Conservation (phyloP, 495 filamentous ascomycete species). For the Cenococcum geophilum region DNA sequence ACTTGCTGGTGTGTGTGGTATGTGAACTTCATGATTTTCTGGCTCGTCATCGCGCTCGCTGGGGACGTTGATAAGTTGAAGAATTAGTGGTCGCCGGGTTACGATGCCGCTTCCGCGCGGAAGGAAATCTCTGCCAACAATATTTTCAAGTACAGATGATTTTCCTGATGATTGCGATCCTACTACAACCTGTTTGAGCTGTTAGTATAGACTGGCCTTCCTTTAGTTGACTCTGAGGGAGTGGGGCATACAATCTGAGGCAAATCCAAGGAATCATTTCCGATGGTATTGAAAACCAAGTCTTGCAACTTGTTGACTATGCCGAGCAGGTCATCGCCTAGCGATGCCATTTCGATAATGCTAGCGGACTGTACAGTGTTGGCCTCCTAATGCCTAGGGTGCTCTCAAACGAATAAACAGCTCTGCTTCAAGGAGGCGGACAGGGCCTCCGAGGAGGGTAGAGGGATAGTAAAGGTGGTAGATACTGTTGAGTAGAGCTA, state of each 20-base stretch:
- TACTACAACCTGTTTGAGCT: constrained; percentile 72
- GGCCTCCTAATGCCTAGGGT: constrained; percentile 16
- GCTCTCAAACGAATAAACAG: constrained; percentile 22
- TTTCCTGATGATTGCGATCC: constrained; percentile 98
- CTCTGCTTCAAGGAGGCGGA: not conserved
- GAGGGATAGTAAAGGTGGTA: not conserved
- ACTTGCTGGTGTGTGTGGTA: constrained; percentile 63
- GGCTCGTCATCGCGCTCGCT: constrained; percentile 65
- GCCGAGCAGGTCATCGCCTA: constrained; percentile 86
- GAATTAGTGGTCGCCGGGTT: constrained; percentile 84
- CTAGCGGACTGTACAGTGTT: constrained; percentile 5
- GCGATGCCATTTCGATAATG: constrained; percentile 50
- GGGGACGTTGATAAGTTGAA: constrained; percentile 97
- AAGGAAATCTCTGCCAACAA: constrained; percentile 94
- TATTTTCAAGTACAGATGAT: constrained; percentile 98
- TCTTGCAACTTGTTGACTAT: constrained; percentile 97
- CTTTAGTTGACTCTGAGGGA: constrained; percentile 1
- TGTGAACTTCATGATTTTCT: constrained; percentile 57
- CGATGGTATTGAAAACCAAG: constrained; percentile 98
- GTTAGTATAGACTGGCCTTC: constrained; percentile 15
- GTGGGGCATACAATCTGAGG: constrained; percentile 83
- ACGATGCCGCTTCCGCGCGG: constrained; percentile 96
- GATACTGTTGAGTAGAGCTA: not conserved
- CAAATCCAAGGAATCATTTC: constrained; percentile 93
- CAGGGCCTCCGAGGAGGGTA: constrained; percentile 1